These are phyloP conservation scores for Cordyceps fumosorosea DNA, from an alignment of 2,329 filamentous ascomycete genomes.

Conservation along the genomic window DNA sequence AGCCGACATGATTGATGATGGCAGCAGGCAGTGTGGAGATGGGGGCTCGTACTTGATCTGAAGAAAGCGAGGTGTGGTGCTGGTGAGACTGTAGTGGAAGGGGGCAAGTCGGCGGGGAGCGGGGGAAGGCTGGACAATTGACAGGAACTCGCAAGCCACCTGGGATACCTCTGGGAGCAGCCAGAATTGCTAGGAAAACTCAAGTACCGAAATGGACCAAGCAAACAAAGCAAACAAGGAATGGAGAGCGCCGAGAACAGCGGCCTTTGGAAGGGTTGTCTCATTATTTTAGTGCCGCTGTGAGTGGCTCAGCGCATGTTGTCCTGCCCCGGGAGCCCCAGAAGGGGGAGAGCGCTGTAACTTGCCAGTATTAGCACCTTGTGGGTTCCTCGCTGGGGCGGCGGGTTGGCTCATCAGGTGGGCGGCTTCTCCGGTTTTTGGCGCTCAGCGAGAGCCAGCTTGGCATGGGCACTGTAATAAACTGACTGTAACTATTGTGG, in stretches of 20 bases:
- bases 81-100: not conserved
- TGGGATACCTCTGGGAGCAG: not conserved
- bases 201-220: not conserved
- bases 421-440: no score
- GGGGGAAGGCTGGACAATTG: not conserved
- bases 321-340: not conserved
- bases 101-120: not conserved
- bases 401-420: no score
- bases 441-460: no score
- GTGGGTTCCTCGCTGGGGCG: no score
- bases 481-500: no score
- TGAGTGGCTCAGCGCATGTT: not conserved
- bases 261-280: not conserved
- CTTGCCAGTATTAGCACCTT: no score
- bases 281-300: not conserved
- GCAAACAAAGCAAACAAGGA: not conserved
- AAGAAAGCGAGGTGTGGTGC: constrained; percentile 2
- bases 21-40: not conserved
- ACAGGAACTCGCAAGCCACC: not conserved
- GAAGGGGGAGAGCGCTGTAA: no score
- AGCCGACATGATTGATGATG: constrained; percentile 2
- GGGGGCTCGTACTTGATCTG: constrained; percentile 2
- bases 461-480: no score
- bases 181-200: not conserved
- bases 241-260: not conserved